Base-by-base conservation (phyloP, 1,284 basidiomycete species). In the Naganishia sp. region DNA sequence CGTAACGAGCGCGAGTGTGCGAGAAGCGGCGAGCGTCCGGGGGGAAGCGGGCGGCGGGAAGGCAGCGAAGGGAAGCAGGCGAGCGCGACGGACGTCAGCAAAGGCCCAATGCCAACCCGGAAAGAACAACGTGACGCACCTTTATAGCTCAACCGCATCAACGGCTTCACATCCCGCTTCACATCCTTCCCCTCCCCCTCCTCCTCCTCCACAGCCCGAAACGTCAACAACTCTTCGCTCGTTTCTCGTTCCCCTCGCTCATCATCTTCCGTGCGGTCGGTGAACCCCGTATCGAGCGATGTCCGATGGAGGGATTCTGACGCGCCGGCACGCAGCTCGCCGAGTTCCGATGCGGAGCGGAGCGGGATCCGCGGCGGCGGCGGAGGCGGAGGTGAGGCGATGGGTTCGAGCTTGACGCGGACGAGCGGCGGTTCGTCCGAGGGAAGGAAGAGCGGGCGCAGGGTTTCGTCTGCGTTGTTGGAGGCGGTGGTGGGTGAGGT, bases 331-430 rank as follows among this genome's bases (percentile, higher is more conserved):
- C 49, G 35, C 60, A 67, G 57, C 23, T 61, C 66, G 10, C 45
- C 23, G 2, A 50, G 23, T 25, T 67, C 66, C 15, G 32, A 50
- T 23, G 11, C 41, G 2, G 46, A 43, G 2, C 52, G 23, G 10
- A 46, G 31, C 21, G 57, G 65, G 35, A 61, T 50, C 46, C 31
- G 35, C 35, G 31, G 56, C 23, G 56, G 53, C 17, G 39, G 32
- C 35, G 41, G 47, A 21, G 47, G 21, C 45, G 57, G 47, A 17
- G n/a, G 31, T 25, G 5, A 43, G 18, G 64, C 68, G 9, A 54
- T 21, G 9, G 57, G 60, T 50, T 69, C 68, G 7, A 50, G 47
- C 51, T 69, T 69, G 13, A 69, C 68, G n/a, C 23, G 23, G 32
- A 66, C 55, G 7, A 46, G 32, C 17, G 32, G 32, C 2, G 32